Base-by-base conservation (phyloP, 2,329 filamentous ascomycete genomes). In the Colletotrichum nymphaeae region DNA sequence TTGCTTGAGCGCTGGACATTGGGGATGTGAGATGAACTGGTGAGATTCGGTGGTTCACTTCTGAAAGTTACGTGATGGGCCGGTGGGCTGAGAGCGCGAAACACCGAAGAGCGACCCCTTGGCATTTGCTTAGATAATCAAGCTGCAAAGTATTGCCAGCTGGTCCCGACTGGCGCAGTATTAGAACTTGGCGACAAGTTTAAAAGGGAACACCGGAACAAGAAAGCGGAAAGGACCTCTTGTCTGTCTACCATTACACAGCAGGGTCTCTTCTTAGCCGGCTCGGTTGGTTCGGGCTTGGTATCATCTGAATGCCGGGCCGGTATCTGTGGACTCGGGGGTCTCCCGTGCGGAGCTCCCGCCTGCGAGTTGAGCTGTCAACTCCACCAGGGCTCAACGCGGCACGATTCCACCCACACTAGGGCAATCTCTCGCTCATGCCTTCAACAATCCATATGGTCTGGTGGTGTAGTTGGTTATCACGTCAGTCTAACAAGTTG, bases 401-500 rank as follows among this genome's bases (percentile, higher is more conserved):
- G 30, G 14, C 59, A 30, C 59, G 8, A 26, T 35, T 28, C 46
- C 62, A 26, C 46, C 6, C 46, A 19, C 7, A 64, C 46, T 37
- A 53, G 46, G 16, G n/a, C 28, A 30, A n/a, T 64, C 37, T 2
- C n/a, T 11, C 2, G 19, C 37, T 3, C 2, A 1, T 1, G 1
- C 0, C 11, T 30, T 14, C 60, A 53, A 14, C 46, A 55, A 37
- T 9, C 7, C 37, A 30, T 5, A 24, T 55, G 67, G 67, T 70
- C 60, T 70, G 72, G 67, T 80, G 78, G 78, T 80, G 79, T 79
- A 81, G 84, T 85, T 85, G 84, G 83, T 85, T 84, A 85, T 85
- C 83, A 85, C 84, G 81, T 85, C 82, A 84, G 83, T 85, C 82
- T 84, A 85, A 86, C 83, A 79, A 8, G 3, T 26, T 6, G 35